phyloP scores from a whole-genome alignment of 768 basidiomycete genomes.

The Sporobolomyces phaffii region DNA sequence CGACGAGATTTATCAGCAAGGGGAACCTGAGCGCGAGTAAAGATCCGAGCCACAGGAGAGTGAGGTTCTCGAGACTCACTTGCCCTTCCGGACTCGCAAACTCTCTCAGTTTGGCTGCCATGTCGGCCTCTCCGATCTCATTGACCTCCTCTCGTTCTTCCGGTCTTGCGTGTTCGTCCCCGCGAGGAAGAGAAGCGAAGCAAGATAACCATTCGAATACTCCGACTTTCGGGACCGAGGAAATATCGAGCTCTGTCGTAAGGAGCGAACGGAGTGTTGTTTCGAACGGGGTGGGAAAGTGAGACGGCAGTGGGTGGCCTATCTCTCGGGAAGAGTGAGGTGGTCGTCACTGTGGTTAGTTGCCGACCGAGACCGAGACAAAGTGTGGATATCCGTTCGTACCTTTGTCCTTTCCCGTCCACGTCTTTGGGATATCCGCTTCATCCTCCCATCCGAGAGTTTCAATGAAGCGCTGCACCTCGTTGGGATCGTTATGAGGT shows the following conservation, averaged over 20 bases:
- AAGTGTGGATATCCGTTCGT: constrained; percentile 5
- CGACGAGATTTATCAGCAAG: no score
- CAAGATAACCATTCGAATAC: constrained; percentile 78
- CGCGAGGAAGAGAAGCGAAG: constrained; percentile 53
- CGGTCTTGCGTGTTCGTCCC: neutral
- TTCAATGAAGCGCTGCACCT: constrained; percentile 65
- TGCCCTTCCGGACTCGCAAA: constrained; percentile 68
- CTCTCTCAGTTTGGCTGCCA: constrained; percentile 75
- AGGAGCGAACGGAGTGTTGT: constrained; percentile 68
- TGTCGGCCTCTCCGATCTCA: constrained; percentile 57
- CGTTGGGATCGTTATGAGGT: constrained; percentile 57
- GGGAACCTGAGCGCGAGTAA: neutral
- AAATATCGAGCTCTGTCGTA: constrained; percentile 72
- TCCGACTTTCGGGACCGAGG: constrained; percentile 70
- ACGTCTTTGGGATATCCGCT: constrained; percentile 56
- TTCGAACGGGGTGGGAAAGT: constrained; percentile 52
- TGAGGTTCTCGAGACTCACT: constrained; percentile 50
- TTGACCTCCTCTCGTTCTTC: neutral
- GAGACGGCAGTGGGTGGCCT: constrained; percentile 59
- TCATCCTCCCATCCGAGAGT: constrained; percentile 58
- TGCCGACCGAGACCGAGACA: no score
- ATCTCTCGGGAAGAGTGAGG: no score
- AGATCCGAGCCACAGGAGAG: no score
- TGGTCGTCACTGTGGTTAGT: no score
- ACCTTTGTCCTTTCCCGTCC: constrained; percentile 51